Evolutionary conservation across 169 alveolate species (phyloP).

Genomic region (Sarcocystis neurona): DNA sequence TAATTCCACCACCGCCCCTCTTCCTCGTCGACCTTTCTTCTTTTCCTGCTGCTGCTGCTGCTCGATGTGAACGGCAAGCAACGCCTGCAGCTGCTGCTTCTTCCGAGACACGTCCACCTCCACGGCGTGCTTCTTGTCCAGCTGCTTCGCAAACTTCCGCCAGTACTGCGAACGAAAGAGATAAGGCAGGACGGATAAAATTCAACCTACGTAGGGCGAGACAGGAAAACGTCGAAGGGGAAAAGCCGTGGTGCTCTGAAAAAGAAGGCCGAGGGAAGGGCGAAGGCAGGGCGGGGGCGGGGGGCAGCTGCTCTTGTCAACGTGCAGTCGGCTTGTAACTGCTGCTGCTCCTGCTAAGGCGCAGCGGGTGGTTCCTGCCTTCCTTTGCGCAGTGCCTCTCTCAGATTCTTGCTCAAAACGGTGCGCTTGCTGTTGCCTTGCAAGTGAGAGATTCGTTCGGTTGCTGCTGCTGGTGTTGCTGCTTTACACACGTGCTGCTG

Average conservation of each 20-base stretch:
- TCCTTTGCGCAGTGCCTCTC: no score
- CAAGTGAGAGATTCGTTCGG: no score
- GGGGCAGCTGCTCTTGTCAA: neutral
- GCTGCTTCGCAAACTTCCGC: constrained; percentile 27
- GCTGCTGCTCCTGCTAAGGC: constrained; percentile 9
- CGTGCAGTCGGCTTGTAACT: neutral
- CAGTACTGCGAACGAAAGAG: constrained; percentile 35
- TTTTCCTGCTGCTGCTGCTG: neutral
- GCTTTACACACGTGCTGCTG: no score
- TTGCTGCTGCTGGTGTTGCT: no score
- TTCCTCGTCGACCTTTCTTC: neutral
- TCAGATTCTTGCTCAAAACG: no score
- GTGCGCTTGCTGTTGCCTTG: no score
- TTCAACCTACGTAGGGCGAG: neutral
- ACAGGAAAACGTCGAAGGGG: neutral
- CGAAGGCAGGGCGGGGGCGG: neutral
- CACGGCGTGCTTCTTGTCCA: neutral
- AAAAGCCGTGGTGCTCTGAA: neutral
- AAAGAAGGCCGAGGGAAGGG: neutral
- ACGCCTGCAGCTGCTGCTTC: neutral
- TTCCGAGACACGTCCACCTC: constrained; percentile 10
- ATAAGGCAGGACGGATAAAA: no score
- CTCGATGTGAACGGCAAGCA: no score
- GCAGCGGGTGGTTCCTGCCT: no score
- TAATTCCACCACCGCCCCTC: neutral